Conservation (phyloP, 768 basidiomycete species). For the Cystoderma amianthinum region DNA sequence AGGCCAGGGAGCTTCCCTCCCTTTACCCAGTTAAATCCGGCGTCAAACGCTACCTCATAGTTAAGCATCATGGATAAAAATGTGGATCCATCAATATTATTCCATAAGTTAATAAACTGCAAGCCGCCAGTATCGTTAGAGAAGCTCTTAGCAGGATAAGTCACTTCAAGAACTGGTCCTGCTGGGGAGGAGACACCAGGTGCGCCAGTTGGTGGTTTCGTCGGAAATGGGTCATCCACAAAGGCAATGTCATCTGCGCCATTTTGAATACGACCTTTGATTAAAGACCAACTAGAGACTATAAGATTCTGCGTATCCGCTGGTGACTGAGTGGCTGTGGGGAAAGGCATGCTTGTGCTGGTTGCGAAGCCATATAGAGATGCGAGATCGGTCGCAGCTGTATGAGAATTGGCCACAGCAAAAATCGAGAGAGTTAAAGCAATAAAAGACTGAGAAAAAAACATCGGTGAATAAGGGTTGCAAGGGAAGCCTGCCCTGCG, state of each 20-base stretch:
- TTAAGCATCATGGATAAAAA: slow-evolving; percentile 66
- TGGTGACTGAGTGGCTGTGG: slow-evolving; percentile 49
- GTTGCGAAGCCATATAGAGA: slow-evolving; percentile 47
- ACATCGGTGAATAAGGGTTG: slow-evolving; percentile 3
- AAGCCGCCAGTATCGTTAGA: slow-evolving; percentile 55
- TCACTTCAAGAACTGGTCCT: slow-evolving; percentile 49
- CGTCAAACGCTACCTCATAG: slow-evolving; percentile 71
- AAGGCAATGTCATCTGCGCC: slow-evolving; percentile 50
- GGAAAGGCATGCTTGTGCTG: slow-evolving; percentile 60
- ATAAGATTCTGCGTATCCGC: slow-evolving; percentile 44
- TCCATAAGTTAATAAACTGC: slow-evolving; percentile 67
- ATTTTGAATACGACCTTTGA: slow-evolving; percentile 55
- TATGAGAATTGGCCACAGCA: slow-evolving; percentile 17
- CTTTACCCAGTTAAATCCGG: slow-evolving; percentile 62
- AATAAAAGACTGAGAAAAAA: slow-evolving; percentile 10
- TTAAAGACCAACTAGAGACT: slow-evolving; percentile 52
- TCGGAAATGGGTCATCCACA: slow-evolving; percentile 62
- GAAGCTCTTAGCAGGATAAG: slow-evolving; percentile 57
- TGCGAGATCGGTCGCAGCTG: slow-evolving; percentile 32
- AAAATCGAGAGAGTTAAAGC: slow-evolving; percentile 8
- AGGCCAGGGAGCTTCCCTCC: slow-evolving; percentile 76
- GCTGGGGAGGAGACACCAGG: slow-evolving; percentile 17
- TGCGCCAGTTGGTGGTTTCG: slow-evolving; percentile 26
- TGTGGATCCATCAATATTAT: slow-evolving; percentile 43
- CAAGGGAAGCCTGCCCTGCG: no score